phyloP scores from a whole-genome alignment of 495 filamentous ascomycete genomes.

The Aspergillus kassunensis region DNA sequence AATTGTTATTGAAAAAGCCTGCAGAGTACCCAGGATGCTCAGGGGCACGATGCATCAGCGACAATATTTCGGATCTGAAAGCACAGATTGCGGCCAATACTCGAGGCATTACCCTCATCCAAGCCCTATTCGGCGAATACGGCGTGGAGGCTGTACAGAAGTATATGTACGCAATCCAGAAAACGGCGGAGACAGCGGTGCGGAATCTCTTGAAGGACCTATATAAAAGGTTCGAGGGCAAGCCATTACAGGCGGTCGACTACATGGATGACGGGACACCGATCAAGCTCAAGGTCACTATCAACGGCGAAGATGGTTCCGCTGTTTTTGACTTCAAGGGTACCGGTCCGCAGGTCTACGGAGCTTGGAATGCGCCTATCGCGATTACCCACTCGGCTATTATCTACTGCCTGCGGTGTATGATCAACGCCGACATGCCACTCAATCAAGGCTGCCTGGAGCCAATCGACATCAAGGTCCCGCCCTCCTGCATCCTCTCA shows the following conservation, averaged over 20 bases:
- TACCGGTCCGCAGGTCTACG: slow-evolving; percentile 91
- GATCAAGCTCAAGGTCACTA: slow-evolving; percentile 79
- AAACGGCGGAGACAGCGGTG: slow-evolving; percentile 84
- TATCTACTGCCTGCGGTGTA: slow-evolving; percentile 90
- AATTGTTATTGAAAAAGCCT: slow-evolving; percentile 79
- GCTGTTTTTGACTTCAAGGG: slow-evolving; percentile 84
- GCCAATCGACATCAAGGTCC: slow-evolving; percentile 83
- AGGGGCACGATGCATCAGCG: slow-evolving; percentile 83
- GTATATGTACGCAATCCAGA: slow-evolving; percentile 93
- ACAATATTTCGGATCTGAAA: slow-evolving; percentile 95
- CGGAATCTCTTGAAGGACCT: slow-evolving; percentile 68
- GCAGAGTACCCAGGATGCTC: slow-evolving; percentile 82
- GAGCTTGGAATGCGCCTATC: slow-evolving; percentile 90
- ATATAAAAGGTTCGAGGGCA: slow-evolving; percentile 61
- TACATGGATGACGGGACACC: slow-evolving; percentile 97
- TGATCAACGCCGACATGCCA: slow-evolving; percentile 91
- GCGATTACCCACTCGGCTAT: slow-evolving; percentile 93
- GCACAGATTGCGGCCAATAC: slow-evolving; percentile 95
- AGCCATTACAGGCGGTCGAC: slow-evolving; percentile 78
- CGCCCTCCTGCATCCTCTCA: slow-evolving; percentile 74
- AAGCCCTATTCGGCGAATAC: slow-evolving; percentile 80
- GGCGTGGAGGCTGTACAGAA: slow-evolving; percentile 87
- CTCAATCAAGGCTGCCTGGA: slow-evolving; percentile 94
- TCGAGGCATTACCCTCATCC: slow-evolving; percentile 90
- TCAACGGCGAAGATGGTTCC: slow-evolving; percentile 78